These are phyloP conservation scores for Blastocystis sp. DNA, from an alignment of 352 stramenopile genomes.

Conservation along the genomic window DNA sequence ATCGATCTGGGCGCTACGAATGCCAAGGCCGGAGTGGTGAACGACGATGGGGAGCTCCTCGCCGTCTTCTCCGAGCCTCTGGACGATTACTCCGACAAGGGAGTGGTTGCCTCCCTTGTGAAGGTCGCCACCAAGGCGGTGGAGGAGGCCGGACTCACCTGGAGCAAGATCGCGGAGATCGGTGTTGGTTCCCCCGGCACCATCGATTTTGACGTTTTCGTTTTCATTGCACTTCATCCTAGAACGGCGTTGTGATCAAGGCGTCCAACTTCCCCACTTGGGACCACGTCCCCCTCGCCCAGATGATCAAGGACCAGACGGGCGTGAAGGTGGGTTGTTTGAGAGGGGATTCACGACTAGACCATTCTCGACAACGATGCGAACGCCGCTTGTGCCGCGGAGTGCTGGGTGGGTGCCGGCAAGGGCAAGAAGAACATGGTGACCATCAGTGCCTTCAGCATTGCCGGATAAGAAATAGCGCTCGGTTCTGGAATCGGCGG, in stretches of 20 bases:
- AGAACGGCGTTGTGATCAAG: slow-evolving; percentile 63
- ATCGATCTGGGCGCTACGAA: slow-evolving; percentile 59
- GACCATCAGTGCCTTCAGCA: slow-evolving; percentile 13
- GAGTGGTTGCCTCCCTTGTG: slow-evolving; percentile 32
- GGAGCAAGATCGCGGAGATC: slow-evolving; percentile 34
- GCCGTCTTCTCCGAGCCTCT: slow-evolving; percentile 7
- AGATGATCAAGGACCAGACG: slow-evolving; percentile 40
- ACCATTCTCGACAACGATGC: slow-evolving; percentile 49
- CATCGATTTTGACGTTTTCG: slow-evolving; percentile 56
- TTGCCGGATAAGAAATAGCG: background rate
- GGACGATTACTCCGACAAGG: slow-evolving; percentile 50
- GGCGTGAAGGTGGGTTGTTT: background rate
- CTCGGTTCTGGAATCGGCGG: slow-evolving; percentile 42
- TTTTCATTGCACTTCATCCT: background rate
- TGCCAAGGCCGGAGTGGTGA: slow-evolving; percentile 49
- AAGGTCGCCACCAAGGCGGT: slow-evolving; percentile 23
- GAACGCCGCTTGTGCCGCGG: slow-evolving; percentile 37
- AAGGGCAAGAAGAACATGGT: slow-evolving; percentile 43
- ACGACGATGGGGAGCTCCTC: slow-evolving; percentile 39
- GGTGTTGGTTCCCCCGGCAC: slow-evolving; percentile 50
- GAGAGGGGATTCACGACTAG: background rate
- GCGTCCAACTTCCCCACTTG: slow-evolving; percentile 61
- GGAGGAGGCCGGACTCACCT: slow-evolving; percentile 23
- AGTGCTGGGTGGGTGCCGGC: slow-evolving; percentile 46
- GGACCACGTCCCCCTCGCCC: slow-evolving; percentile 55